Evolutionary conservation across 2,329 filamentous ascomycete genomes (phyloP).

Genomic region (Trichoderma harzianum): DNA sequence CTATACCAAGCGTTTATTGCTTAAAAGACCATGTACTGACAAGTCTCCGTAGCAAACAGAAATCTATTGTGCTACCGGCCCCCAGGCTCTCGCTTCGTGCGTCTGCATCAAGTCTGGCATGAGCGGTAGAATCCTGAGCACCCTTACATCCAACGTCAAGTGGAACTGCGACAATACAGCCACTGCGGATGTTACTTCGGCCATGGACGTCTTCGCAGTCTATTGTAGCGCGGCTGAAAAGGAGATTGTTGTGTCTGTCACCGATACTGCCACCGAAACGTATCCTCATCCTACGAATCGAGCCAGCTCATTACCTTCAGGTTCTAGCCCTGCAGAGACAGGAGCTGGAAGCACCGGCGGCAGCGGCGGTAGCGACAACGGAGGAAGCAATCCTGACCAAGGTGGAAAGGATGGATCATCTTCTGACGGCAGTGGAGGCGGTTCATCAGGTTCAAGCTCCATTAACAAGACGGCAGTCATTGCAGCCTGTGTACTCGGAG

Average conservation of each 20-base stretch:
- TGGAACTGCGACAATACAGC: constrained; percentile 43
- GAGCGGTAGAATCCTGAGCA: constrained; percentile 40
- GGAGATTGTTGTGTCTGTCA: constrained; percentile 40
- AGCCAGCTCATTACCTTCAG: constrained; percentile 7
- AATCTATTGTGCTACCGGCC: constrained; percentile 43
- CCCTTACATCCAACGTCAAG: constrained; percentile 44
- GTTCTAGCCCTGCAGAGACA: constrained; percentile 17
- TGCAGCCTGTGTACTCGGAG: constrained; percentile 30
- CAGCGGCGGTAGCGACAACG: neutral
- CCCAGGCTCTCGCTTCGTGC: constrained; percentile 50
- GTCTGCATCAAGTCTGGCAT: constrained; percentile 50
- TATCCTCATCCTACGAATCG: constrained; percentile 22
- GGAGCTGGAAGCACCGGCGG: constrained; percentile 18
- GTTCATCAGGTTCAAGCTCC: constrained; percentile 13
- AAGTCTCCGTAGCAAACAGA: constrained; percentile 27
- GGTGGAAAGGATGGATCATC: neutral
- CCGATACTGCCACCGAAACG: constrained; percentile 32
- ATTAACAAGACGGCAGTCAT: constrained; percentile 34
- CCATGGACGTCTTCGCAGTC: constrained; percentile 41
- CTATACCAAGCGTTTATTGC: too few relatives aligned
- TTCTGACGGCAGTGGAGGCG: constrained; percentile 10
- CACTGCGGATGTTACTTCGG: constrained; percentile 44
- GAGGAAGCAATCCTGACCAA: neutral
- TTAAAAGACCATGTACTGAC: neutral
- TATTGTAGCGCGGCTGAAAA: constrained; percentile 51